Percentiles rank a stretch among this genome's conserved stretches.
phyloP scores from a whole-genome alignment of 441 rosid species.

The Pelargonium myrrhifolium region DNA sequence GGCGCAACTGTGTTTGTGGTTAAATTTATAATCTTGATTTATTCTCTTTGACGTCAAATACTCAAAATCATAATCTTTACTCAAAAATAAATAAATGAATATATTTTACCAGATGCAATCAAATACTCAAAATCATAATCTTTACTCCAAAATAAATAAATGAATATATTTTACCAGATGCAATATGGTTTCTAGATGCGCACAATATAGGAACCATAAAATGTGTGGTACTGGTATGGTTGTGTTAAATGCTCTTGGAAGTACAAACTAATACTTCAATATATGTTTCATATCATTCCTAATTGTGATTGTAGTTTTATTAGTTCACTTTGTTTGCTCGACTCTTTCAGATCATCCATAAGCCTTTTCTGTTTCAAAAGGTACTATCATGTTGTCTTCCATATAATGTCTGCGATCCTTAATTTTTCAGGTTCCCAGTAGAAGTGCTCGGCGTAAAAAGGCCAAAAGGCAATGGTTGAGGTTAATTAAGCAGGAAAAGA shows the following conservation, averaged over 20 bases:
- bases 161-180: neutral
- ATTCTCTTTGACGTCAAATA: neutral
- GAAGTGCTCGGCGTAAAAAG: constrained; percentile 91
- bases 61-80: neutral
- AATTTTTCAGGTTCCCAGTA: constrained; percentile 51
- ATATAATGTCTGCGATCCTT: constrained; percentile 17
- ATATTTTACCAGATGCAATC: neutral
- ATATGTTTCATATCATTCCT: neutral
- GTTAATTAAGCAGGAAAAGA: constrained; percentile 46
- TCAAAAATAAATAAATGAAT: neutral
- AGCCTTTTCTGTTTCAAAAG: constrained; percentile 1
- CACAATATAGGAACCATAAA: neutral
- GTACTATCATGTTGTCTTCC: neutral
- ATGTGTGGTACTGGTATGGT: neutral
- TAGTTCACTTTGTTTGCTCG: constrained; percentile 14
- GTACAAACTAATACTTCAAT: neutral
- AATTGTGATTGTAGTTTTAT: constrained; percentile 13
- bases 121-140: neutral
- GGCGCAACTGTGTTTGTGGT: neutral
- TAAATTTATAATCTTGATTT: neutral
- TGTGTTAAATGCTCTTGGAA: neutral
- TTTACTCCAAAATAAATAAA: neutral
- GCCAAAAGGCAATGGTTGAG: constrained; percentile 67
- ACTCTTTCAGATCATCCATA: constrained; percentile 16
- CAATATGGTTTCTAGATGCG: neutral